A percentile compares a stretch with the other conserved stretches of the same genome.
phyloP scores from a whole-genome alignment of 2,329 filamentous ascomycete species.

The Penicillium sp. region DNA sequence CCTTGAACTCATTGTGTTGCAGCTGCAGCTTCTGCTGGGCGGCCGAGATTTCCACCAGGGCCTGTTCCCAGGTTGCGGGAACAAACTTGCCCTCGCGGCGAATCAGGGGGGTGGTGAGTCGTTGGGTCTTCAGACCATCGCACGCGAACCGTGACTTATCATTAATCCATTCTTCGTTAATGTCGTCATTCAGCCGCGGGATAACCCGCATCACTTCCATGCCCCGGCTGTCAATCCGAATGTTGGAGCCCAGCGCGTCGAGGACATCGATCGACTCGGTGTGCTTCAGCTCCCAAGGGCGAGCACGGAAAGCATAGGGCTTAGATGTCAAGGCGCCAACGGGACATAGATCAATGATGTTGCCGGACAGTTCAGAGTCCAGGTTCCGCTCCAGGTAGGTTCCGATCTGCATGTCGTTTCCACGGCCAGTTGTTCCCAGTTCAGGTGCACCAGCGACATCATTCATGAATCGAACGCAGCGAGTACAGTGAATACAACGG shows the following conservation, averaged over 20 bases:
- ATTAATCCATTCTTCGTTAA: conserved; percentile 99
- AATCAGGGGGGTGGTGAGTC: conserved; percentile 86
- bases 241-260: conserved; percentile 88
- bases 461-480: conserved; percentile 96
- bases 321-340: conserved; percentile 95
- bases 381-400: conserved; percentile 95
- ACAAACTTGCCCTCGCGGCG: conserved; percentile 86
- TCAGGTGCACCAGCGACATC: conserved; percentile 94
- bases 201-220: conserved; percentile 94
- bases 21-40: conserved; percentile 75
- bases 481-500: conserved; percentile 97
- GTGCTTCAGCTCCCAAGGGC: conserved; percentile 96
- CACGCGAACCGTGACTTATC: conserved; percentile 97
- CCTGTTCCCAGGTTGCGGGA: conserved; percentile 93
- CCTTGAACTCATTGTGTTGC: conserved; percentile 92
- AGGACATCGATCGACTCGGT: conserved; percentile 93
- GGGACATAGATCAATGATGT: conserved; percentile 96
- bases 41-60: conserved; percentile 76
- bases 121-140: conserved; percentile 93
- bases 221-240: conserved; percentile 86
- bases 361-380: conserved; percentile 90
- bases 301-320: conserved; percentile 93
- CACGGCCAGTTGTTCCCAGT: conserved; percentile 87
- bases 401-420: conserved; percentile 96
- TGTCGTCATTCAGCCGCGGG: conserved; percentile 89